These are phyloP conservation scores for Entelexis sorbosivorans DNA, from an alignment of 1,139 yeast species.

Conservation along the genomic window DNA sequence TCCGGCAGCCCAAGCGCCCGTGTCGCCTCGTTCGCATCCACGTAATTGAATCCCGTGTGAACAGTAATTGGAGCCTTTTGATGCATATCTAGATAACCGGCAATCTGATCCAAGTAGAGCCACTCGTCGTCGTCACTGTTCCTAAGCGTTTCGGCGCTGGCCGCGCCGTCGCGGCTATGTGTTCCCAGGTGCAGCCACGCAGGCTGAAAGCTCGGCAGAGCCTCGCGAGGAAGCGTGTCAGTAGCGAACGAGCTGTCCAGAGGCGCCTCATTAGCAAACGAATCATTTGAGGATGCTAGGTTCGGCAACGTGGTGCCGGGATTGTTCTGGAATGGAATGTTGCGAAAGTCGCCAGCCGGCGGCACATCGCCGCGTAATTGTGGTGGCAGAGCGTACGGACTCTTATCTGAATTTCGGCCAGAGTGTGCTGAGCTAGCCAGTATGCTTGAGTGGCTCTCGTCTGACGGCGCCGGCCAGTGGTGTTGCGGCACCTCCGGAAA, in stretches of 20 bases:
- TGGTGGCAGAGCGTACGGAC: too few relatives aligned
- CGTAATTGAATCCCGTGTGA: not conserved
- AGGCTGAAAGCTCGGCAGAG: not conserved
- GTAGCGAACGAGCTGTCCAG: too few relatives aligned
- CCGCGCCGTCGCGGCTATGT: not conserved
- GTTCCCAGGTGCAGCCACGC: not conserved
- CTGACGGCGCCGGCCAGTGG: not conserved
- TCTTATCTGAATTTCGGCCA: too few relatives aligned
- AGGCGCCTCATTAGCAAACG: too few relatives aligned
- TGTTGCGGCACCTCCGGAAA: not conserved
- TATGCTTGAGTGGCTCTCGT: not conserved
- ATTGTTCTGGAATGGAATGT: too few relatives aligned
- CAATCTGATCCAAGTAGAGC: not conserved
- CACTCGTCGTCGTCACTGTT: not conserved
- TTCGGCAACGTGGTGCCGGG: too few relatives aligned
- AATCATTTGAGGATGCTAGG: too few relatives aligned
- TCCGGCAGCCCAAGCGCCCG: not conserved
- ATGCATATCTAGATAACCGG: conserved; percentile 4
- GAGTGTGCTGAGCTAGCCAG: not conserved
- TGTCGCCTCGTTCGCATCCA: conserved; percentile 3
- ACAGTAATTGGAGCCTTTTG: not conserved
- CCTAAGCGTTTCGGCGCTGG: conserved; percentile 1
- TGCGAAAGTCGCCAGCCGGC: too few relatives aligned
- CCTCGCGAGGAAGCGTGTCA: not conserved
- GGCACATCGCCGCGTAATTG: too few relatives aligned